These are phyloP conservation scores for Trichosporon sp. DNA, from an alignment of 1,284 basidiomycete genomes.

Conservation along the genomic window DNA sequence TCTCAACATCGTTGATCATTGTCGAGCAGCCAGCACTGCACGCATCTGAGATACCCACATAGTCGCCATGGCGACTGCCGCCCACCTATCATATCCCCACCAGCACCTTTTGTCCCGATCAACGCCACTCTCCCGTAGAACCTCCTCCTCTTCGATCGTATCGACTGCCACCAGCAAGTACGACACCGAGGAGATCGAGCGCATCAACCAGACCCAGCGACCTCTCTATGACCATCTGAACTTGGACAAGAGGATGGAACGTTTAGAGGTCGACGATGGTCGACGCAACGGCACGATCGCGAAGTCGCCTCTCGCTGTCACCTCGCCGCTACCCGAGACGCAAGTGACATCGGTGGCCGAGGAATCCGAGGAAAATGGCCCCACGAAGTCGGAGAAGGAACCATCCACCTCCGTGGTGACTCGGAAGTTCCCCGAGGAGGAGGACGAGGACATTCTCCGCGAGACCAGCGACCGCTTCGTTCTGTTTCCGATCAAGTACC, in stretches of 20 bases:
- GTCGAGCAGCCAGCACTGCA: background rate
- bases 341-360: background rate
- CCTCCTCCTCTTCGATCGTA: conserved; percentile 6
- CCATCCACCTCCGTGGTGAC: background rate
- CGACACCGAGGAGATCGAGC: conserved; percentile 15
- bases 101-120: background rate
- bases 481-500: conserved; percentile 90
- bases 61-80: conserved; percentile 16
- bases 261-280: background rate
- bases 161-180: conserved; percentile 6
- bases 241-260: conserved; percentile 1
- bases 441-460: conserved; percentile 78
- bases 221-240: conserved; percentile 8
- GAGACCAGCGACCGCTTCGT: conserved; percentile 72
- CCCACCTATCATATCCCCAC: background rate
- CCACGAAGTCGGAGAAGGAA: background rate
- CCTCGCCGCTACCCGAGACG: background rate
- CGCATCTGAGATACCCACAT: background rate
- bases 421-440: conserved; percentile 45
- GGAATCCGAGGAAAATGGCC: background rate
- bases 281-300: background rate
- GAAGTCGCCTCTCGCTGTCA: background rate
- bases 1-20: background rate
- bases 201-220: conserved; percentile 9
- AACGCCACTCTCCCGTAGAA: background rate